Conservation (phyloP, 345 rosid species). For the Gossypium ekmanianum region DNA sequence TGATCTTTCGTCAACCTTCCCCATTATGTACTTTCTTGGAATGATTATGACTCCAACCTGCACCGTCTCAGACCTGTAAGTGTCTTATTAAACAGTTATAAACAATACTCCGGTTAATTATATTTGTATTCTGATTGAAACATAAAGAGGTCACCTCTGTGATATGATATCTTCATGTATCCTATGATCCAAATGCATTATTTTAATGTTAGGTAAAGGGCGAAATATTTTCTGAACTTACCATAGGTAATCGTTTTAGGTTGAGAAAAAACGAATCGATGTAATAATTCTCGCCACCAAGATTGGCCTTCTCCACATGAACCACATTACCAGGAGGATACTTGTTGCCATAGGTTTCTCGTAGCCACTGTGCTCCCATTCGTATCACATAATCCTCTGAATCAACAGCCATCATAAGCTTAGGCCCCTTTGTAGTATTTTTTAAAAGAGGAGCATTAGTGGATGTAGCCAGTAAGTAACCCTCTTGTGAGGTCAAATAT, state of each 20-base stretch:
- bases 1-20: slow-evolving; percentile 90
- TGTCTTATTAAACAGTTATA: background rate
- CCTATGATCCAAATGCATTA: background rate
- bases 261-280: slow-evolving; percentile 88
- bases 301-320: slow-evolving; percentile 71
- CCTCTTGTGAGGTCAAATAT: slow-evolving; percentile 88
- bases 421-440: slow-evolving; percentile 61
- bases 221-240: slow-evolving; percentile 34
- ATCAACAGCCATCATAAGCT: slow-evolving; percentile 75
- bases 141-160: background rate
- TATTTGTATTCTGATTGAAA: background rate
- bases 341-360: slow-evolving; percentile 61
- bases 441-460: slow-evolving; percentile 76
- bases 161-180: background rate
- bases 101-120: background rate
- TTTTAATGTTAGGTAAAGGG: background rate
- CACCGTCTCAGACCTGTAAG: slow-evolving; percentile 18
- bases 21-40: slow-evolving; percentile 90
- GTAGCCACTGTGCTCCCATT: slow-evolving; percentile 84
- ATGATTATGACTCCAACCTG: slow-evolving; percentile 93
- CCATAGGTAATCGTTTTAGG: slow-evolving; percentile 89
- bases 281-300: slow-evolving; percentile 66
- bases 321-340: slow-evolving; percentile 58
- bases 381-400: slow-evolving; percentile 64
- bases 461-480: slow-evolving; percentile 91